Conservation (phyloP, 1,284 basidiomycete genomes). For the Quambalaria eucalypti region DNA sequence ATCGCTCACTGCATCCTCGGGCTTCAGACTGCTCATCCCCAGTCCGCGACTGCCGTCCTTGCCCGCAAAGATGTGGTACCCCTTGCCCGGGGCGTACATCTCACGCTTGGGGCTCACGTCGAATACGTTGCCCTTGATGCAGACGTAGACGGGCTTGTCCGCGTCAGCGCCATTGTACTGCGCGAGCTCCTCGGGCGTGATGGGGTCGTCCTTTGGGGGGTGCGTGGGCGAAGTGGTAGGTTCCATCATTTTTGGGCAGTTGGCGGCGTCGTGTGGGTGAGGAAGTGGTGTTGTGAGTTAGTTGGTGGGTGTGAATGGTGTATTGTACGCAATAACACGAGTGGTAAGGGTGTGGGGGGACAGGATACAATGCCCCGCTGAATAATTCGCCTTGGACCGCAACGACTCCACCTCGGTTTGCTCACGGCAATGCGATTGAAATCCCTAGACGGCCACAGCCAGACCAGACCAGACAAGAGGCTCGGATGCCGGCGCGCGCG, state of each 20-base stretch:
- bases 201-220: slow-evolving; percentile 69
- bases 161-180: slow-evolving; percentile 61
- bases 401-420: no score
- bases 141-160: slow-evolving; percentile 68
- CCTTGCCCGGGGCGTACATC: slow-evolving; percentile 57
- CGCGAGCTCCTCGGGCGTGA: slow-evolving; percentile 61
- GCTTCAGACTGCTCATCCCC: slow-evolving; percentile 68
- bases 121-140: slow-evolving; percentile 79
- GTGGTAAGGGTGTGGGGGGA: no score
- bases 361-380: no score
- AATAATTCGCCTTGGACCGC: no score
- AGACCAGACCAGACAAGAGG: no score
- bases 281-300: no score
- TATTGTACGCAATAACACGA: no score
- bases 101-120: slow-evolving; percentile 69
- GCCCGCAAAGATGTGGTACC: slow-evolving; percentile 58
- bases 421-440: no score
- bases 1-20: slow-evolving; percentile 79
- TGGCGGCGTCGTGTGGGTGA: no score
- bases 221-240: slow-evolving; percentile 11
- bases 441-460: no score
- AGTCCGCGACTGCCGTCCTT: slow-evolving; percentile 61
- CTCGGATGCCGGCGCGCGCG: no score
- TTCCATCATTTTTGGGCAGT: slow-evolving; percentile 12
- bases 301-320: no score